phyloP scores from a whole-genome alignment of 495 filamentous ascomycete species.

The Annulohypoxylon bovei region DNA sequence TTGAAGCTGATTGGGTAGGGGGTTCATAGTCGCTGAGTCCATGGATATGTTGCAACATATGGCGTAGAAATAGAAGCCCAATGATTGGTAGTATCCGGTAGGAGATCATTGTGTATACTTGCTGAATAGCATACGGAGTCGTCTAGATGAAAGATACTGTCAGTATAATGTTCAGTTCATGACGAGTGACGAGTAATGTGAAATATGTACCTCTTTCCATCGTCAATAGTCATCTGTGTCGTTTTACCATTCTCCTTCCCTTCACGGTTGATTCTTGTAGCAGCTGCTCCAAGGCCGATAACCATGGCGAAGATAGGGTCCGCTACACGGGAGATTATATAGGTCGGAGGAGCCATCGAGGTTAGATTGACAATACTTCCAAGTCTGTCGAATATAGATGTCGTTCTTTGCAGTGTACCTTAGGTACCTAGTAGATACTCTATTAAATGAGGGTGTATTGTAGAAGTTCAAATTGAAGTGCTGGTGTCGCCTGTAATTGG shows the following conservation, averaged over 20 bases:
- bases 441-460: background rate
- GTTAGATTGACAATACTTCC: background rate
- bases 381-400: background rate
- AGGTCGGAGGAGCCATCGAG: slow-evolving; percentile 61
- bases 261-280: slow-evolving; percentile 81
- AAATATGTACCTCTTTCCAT: slow-evolving; percentile 54
- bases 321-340: slow-evolving; percentile 71
- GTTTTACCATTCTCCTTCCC: slow-evolving; percentile 74
- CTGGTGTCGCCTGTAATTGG: background rate
- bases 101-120: slow-evolving; percentile 13
- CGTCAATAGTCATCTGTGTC: slow-evolving; percentile 61
- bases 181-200: background rate
- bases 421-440: background rate
- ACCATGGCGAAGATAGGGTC: slow-evolving; percentile 89
- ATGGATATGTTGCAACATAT: background rate
- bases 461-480: background rate
- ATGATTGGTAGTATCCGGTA: background rate
- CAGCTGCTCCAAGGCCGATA: slow-evolving; percentile 75
- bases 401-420: background rate
- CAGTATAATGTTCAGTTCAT: background rate
- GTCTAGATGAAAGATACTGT: slow-evolving; percentile 20
- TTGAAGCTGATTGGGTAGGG: background rate
- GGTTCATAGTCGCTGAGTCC: background rate
- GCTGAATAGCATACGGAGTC: slow-evolving; percentile 21
- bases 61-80: background rate